phyloP scores from a whole-genome alignment of 192 early-diverging fungal species.

The Linnemannia elongata region DNA sequence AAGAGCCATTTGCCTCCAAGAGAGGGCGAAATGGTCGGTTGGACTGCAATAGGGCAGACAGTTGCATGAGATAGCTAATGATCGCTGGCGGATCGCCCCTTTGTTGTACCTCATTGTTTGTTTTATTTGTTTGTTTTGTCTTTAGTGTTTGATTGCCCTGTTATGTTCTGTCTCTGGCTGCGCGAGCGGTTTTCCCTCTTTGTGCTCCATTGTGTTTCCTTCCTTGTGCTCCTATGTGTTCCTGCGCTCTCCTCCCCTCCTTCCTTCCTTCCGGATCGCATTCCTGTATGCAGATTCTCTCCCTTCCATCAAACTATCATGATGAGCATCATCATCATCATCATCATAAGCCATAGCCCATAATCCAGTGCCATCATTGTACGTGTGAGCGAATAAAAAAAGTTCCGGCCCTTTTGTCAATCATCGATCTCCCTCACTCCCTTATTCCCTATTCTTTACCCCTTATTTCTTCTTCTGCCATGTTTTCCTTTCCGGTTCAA shows the following conservation, averaged over 20 bases:
- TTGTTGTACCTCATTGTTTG: background rate
- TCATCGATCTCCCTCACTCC: background rate
- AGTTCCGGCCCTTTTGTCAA: conserved; percentile 2
- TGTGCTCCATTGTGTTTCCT: background rate
- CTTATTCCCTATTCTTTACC: background rate
- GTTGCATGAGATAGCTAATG: background rate
- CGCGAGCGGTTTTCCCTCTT: background rate
- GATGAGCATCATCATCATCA: background rate
- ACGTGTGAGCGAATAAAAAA: conserved; percentile 8
- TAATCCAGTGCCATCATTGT: background rate
- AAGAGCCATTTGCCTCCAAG: background rate
- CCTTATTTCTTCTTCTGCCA: background rate
- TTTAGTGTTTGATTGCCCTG: background rate
- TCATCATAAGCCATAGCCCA: too few species aligned
- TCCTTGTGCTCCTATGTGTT: background rate
- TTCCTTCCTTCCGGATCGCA: too few species aligned
- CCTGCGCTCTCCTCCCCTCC: too few species aligned
- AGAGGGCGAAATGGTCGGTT: background rate
- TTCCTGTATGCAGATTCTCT: too few species aligned
- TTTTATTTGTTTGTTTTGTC: background rate
- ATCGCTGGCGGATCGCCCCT: background rate
- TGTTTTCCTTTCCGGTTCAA: background rate
- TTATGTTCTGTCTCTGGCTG: background rate
- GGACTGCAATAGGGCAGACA: background rate
- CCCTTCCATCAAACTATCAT: background rate